Evolutionary conservation across 176 grass and related monocot species (phyloP).

Genomic region (Rhynchospora pubera): DNA sequence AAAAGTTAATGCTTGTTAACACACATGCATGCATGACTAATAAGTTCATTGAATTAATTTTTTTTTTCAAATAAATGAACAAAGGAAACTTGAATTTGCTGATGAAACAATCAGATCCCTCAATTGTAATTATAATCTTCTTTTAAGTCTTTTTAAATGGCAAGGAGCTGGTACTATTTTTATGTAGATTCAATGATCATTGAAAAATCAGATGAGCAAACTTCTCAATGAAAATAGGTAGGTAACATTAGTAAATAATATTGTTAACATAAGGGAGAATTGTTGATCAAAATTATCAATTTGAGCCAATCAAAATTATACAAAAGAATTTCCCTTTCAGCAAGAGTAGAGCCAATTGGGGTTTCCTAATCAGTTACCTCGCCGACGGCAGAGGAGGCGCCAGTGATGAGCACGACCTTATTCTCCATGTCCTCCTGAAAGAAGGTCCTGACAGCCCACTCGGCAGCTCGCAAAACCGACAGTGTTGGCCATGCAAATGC

Average conservation of each 20-base stretch:
- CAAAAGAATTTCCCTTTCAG: background rate
- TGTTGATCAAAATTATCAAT: background rate
- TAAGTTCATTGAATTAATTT: background rate
- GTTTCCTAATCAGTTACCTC: conserved; percentile 34
- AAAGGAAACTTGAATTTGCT: background rate
- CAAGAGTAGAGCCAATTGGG: background rate
- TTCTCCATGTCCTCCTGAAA: conserved; percentile 56
- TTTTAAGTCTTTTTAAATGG: background rate
- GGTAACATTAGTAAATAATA: background rate
- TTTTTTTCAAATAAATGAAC: too few species aligned
- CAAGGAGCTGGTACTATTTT: background rate
- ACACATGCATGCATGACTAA: background rate
- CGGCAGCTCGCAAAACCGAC: conserved; percentile 45
- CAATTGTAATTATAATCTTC: background rate
- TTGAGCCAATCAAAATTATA: background rate
- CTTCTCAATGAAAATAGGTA: background rate
- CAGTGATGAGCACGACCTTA: conserved; percentile 81
- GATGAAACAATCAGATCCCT: background rate
- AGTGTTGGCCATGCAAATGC: conserved; percentile 85
- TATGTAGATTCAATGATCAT: background rate
- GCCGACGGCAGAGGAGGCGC: conserved; percentile 73
- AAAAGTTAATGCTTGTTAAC: background rate
- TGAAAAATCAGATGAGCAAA: background rate
- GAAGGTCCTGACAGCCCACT: conserved; percentile 57
- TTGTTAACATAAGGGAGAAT: background rate